Evolutionary conservation across 164 flowering plant genomes (phyloP).

Genomic region (Pachysandra terminalis): DNA sequence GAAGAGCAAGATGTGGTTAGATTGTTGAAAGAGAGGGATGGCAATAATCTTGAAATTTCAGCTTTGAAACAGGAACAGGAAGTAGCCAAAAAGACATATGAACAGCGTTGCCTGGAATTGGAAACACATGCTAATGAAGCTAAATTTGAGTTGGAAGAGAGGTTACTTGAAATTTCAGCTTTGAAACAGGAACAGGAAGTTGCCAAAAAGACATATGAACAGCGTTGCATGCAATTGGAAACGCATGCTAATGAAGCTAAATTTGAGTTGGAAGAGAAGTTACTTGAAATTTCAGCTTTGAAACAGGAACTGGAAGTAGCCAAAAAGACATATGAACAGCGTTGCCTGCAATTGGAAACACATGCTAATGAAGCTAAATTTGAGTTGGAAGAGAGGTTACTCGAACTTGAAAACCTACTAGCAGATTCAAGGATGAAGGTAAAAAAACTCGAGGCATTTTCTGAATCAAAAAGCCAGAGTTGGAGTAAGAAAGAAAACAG

Average conservation of each 20-base stretch:
- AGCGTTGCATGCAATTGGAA: too few relatives aligned
- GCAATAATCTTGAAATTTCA: constrained; percentile 40
- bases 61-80: too few relatives aligned
- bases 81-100: too few relatives aligned
- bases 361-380: constrained; percentile 43
- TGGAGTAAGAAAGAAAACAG: constrained; percentile 59
- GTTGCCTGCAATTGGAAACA: constrained; percentile 42
- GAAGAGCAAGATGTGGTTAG: constrained; percentile 55
- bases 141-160: too few relatives aligned
- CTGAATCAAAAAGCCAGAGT: constrained; percentile 45
- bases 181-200: too few relatives aligned
- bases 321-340: constrained; percentile 45
- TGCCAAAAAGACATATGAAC: too few relatives aligned
- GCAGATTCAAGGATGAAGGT: constrained; percentile 47
- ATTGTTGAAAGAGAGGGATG: constrained; percentile 55
- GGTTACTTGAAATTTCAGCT: too few relatives aligned
- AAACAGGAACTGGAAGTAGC: constrained; percentile 50
- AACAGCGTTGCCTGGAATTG: too few relatives aligned
- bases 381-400: constrained; percentile 45
- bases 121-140: too few relatives aligned
- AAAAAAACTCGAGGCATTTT: constrained; percentile 53
- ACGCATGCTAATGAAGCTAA: too few relatives aligned
- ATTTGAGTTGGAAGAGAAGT: too few relatives aligned
- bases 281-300: too few relatives aligned
- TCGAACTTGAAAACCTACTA: constrained; percentile 54